Base-by-base conservation (phyloP, 225 moss, liverwort and hornwort genomes). In the Lunularia cruciata region DNA sequence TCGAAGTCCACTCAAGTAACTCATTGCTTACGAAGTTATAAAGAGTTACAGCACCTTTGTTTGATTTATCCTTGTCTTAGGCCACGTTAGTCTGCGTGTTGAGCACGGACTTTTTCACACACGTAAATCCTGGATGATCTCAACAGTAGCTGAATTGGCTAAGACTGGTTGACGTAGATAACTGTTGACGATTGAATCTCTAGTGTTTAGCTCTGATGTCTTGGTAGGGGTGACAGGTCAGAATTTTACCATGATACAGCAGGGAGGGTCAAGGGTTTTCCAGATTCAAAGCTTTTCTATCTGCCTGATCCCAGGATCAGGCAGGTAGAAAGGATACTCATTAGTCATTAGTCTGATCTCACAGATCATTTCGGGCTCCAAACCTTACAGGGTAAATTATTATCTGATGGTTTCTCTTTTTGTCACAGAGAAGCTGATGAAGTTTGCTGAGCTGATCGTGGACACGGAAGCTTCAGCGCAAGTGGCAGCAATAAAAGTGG, bases 401-500 rank as follows among this genome's bases (percentile, higher is more conserved):
- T 22, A 11, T 60, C 11, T 37, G 16, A 14, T 63, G 27, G 10
- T 45, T 31, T 18, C 8, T 16, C 3, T 47, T 10, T 65, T 15
- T 19, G 63, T 34, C 72, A 57, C 84, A 89, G 86, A 88, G 48
- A 88, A 83, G 75, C 63, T 90, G 51, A 84, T 72, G 81, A 84
- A 83, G 61, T 74, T 84, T 65, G 90, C 86, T 1, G 90, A 84
- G 72, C 83, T 83, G 38, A 86, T 90, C 34, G 86, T 90, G 68
- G 86, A 84, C 32, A 84, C 86, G 66, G 87, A 86, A 58, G 72
- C 68, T 22, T 72, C 81, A 64, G 87, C 82, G 34, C 87, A 88
- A 79, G 90, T 90, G 15, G 84, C 81, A 60, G 86, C 87, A 7
- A 90, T 90, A 70, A 77, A 71, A 33, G 73, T 90, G 40, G 90